Conservation (phyloP, 202 grass and related monocot species). For the Setaria viridis region DNA sequence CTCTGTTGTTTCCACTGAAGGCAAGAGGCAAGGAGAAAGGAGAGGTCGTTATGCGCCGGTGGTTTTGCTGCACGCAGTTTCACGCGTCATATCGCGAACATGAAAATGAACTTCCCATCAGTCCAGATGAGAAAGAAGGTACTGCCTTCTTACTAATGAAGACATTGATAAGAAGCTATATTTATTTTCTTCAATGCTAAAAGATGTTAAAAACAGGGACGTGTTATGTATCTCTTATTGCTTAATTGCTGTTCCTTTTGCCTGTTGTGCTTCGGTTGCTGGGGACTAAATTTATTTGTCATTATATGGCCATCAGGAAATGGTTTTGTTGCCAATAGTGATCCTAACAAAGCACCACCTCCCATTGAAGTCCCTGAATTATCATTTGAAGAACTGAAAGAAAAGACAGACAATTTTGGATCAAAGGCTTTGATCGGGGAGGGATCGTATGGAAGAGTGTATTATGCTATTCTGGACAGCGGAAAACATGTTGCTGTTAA, state of each 20-base stretch:
- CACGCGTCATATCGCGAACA: constrained; percentile 71
- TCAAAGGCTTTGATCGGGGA: constrained; percentile 91
- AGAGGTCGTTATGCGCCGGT: constrained; percentile 58
- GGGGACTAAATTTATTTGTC: constrained; percentile 19
- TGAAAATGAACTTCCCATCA: constrained; percentile 70
- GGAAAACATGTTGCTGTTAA: constrained; percentile 83
- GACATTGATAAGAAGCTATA: constrained; percentile 11
- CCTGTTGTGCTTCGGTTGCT: background rate
- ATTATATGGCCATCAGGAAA: constrained; percentile 52
- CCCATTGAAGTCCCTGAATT: constrained; percentile 74
- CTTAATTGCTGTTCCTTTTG: constrained; percentile 22
- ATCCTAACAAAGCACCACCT: constrained; percentile 58
- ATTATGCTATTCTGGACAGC: constrained; percentile 70
- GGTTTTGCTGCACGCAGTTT: constrained; percentile 80
- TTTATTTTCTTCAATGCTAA: background rate
- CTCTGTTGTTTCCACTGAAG: background rate
- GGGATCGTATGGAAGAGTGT: constrained; percentile 91
- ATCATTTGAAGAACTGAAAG: constrained; percentile 76
- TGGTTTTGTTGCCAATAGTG: constrained; percentile 57
- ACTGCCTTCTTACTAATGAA: constrained; percentile 31
- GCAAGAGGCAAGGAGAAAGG: constrained; percentile 33
- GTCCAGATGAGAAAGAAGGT: constrained; percentile 73
- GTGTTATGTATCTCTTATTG: constrained; percentile 5
- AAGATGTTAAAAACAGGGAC: background rate
- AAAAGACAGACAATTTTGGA: constrained; percentile 89